Conservation (phyloP, 2,329 filamentous ascomycete species). For the Biscogniauxia marginata region DNA sequence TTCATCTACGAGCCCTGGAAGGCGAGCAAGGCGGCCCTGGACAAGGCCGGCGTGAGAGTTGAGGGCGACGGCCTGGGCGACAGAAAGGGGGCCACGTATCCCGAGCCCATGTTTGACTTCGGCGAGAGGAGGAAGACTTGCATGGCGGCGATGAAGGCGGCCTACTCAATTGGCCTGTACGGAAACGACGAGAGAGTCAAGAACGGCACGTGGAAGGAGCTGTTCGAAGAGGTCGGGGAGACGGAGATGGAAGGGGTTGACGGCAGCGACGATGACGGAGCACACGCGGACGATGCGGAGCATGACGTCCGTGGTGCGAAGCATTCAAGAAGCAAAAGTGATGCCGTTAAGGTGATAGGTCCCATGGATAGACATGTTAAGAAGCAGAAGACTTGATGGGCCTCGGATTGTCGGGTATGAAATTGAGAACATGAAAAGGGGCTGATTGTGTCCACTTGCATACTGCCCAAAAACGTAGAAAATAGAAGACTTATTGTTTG, state of each 20-base stretch:
- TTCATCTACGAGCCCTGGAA: conserved; percentile 82
- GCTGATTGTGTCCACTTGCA: no score
- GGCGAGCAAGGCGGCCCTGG: conserved; percentile 66
- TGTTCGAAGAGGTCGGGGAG: conserved; percentile 42
- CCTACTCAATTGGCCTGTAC: conserved; percentile 63
- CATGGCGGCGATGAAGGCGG: conserved; percentile 66
- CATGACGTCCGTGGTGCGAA: conserved; percentile 15
- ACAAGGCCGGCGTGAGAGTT: conserved; percentile 61
- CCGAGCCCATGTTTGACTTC: conserved; percentile 79
- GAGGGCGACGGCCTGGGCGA: conserved; percentile 47
- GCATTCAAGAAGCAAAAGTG: conserved; percentile 19
- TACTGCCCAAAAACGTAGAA: no score
- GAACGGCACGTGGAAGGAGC: conserved; percentile 55
- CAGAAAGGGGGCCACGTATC: conserved; percentile 54
- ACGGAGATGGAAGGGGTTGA: conserved; percentile 41
- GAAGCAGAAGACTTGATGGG: conserved; percentile 24
- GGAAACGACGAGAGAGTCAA: conserved; percentile 62
- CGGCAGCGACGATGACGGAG: conserved; percentile 34
- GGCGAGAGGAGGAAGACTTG: conserved; percentile 59
- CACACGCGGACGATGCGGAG: conserved; percentile 26
- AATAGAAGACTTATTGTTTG: no score
- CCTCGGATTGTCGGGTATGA: neutral
- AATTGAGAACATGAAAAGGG: neutral
- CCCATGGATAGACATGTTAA: conserved; percentile 35
- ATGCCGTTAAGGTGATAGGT: conserved; percentile 20